Evolutionary conservation across 306 rosid genomes (phyloP), one percentile per base, ranked within the genome.

Genomic region (Begonia fuchsioides): DNA sequence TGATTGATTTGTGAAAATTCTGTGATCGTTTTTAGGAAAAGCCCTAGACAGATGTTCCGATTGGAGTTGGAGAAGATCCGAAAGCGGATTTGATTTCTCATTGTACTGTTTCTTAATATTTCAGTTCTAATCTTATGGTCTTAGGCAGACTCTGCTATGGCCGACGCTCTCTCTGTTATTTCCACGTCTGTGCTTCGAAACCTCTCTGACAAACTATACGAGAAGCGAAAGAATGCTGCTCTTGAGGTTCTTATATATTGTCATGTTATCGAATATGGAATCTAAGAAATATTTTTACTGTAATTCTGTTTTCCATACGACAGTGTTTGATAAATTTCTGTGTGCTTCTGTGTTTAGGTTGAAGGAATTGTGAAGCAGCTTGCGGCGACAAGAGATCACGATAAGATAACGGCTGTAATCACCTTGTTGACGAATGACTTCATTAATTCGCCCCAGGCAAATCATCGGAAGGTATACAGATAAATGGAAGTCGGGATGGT

Each of bases 171-270:
- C 13, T 51, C 78, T 52, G 73, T 67, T 65, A 43, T 85, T 72
- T 82, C 96, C 39, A 60, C 94, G 19, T 73, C 78, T 11, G 88
- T 86, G 54, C 81, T 86, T 35, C 98, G 98, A 20, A 92, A 92
- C 67, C 93, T 92, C 48, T 64, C 98, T 55, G 98, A 92, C 71
- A 86, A 92, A 70, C 94, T 92, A 57, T 92, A 92, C 32, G 98
- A 92, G 83, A 92, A 86, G 76, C 96, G 98, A 62, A 92, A 92
- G 64, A 92, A 85, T 76, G 98, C 98, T 49, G 98, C 98, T 44
- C 79, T 85, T 62, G 98, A 92, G 86, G 98, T 92, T 47, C 47
- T 48, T 51, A 26, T 1, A 4, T 4, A 8, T 26, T 26, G 35
- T 26, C 7, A 4, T 26, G 35, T 26, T 2, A 26, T 26, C 35